A percentile compares a stretch with the other conserved stretches of the same genome.
Evolutionary conservation across 768 basidiomycete genomes (phyloP).

Genomic region (Hypholoma fasciculare): DNA sequence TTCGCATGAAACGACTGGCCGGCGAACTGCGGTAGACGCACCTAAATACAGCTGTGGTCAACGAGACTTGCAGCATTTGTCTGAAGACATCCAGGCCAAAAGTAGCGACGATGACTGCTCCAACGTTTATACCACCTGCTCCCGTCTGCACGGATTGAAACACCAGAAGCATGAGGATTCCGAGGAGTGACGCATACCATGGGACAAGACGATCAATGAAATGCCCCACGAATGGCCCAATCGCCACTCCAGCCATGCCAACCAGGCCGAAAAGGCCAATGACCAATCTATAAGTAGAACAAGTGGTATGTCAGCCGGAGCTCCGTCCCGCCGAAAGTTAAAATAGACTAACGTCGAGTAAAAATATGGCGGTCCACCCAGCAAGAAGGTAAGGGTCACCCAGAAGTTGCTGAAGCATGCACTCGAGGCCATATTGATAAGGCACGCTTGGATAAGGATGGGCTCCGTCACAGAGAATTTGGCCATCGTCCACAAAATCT

Average conservation of each 20-base stretch:
- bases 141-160: conserved; percentile 67
- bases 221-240: conserved; percentile 70
- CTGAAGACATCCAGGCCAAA: conserved; percentile 74
- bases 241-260: conserved; percentile 68
- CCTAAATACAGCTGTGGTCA: conserved; percentile 61
- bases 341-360: conserved; percentile 61
- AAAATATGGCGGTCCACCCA: conserved; percentile 73
- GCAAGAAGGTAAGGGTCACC: conserved; percentile 81
- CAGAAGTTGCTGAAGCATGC: conserved; percentile 62
- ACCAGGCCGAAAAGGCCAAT: conserved; percentile 78
- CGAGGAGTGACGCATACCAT: conserved; percentile 74
- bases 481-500: conserved; percentile 76
- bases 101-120: conserved; percentile 67
- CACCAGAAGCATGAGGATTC: conserved; percentile 43
- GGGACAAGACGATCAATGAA: conserved; percentile 70
- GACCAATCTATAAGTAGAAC: conserved; percentile 31
- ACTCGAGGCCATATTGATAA: conserved; percentile 63
- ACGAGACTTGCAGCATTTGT: conserved; percentile 73
- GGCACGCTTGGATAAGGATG: conserved; percentile 63
- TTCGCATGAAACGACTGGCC: too few relatives aligned
- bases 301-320: neutral
- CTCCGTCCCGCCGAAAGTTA: neutral
- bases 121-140: conserved; percentile 69
- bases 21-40: conserved; percentile 22
- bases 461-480: conserved; percentile 80